phyloP scores from a whole-genome alignment of 176 grass and related monocot species.

The Puccinellia tenuiflora region DNA sequence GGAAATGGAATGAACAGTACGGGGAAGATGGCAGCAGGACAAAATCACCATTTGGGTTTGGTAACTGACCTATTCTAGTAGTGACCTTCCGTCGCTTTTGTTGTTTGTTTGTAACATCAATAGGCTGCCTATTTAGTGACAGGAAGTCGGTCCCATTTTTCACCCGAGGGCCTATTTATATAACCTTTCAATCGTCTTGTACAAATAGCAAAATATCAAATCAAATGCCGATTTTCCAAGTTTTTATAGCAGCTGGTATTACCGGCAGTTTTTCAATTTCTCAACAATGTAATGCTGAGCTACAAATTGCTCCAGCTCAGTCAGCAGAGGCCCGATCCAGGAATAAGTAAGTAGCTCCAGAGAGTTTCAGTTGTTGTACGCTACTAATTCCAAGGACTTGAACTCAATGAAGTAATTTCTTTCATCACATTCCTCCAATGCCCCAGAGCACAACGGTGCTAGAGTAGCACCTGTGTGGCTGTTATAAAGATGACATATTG shows the following conservation, averaged over 20 bases:
- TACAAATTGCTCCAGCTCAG: not conserved
- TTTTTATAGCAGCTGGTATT: conserved; percentile 4
- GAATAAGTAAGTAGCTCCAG: conserved; percentile 5
- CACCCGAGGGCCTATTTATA: conserved; percentile 17
- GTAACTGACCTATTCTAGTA: conserved; percentile 40
- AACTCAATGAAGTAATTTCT: not conserved
- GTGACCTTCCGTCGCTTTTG: not conserved
- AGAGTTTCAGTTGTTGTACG: not conserved
- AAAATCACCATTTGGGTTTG: conserved; percentile 82
- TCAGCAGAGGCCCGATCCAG: not conserved
- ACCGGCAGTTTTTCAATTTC: not conserved
- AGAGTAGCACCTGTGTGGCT: not conserved
- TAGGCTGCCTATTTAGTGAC: conserved; percentile 1
- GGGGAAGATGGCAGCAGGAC: conserved; percentile 81
- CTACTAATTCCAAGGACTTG: not conserved
- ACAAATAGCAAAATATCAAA: conserved; percentile 12
- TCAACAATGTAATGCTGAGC: conserved; percentile 2
- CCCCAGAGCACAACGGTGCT: not conserved
- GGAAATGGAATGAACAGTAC: conserved; percentile 98
- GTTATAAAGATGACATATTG: not conserved
- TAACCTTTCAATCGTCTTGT: conserved; percentile 21
- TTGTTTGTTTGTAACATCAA: conserved; percentile 27
- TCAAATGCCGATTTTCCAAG: not conserved
- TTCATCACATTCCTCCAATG: not conserved
- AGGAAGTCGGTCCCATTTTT: not conserved